Evolutionary conservation across 805 yeast genomes (phyloP).

Genomic region (Teunomyces tritomae): DNA sequence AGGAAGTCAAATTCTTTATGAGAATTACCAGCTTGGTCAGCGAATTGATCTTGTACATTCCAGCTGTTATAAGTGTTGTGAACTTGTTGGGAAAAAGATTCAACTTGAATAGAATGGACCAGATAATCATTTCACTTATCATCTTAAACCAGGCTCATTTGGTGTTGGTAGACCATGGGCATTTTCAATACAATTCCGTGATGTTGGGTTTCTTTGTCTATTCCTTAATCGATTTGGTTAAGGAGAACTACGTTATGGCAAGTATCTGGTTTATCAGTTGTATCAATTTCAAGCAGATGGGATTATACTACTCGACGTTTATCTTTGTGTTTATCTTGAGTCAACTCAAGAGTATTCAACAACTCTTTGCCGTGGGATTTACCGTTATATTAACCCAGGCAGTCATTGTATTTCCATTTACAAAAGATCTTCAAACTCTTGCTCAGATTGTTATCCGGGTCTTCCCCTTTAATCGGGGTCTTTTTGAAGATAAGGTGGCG

Average conservation of each 20-base stretch:
- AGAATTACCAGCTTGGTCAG: conserved; percentile 73
- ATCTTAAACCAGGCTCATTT: conserved; percentile 84
- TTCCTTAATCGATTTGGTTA: conserved; percentile 62
- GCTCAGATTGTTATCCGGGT: conserved; percentile 64
- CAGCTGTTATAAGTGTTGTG: conserved; percentile 72
- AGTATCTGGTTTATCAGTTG: conserved; percentile 76
- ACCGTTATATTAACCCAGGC: conserved; percentile 57
- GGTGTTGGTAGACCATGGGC: conserved; percentile 91
- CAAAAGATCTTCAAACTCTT: conserved; percentile 31
- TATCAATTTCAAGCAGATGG: conserved; percentile 91
- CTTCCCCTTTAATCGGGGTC: conserved; percentile 90
- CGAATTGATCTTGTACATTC: conserved; percentile 72
- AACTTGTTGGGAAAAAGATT: conserved; percentile 64
- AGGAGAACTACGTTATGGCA: conserved; percentile 63
- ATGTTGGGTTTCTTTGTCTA: conserved; percentile 85
- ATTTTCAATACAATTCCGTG: conserved; percentile 91
- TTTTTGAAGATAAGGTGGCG: conserved; percentile 96
- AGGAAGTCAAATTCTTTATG: conserved; percentile 77
- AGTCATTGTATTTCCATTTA: conserved; percentile 54
- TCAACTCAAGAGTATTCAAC: conserved; percentile 38
- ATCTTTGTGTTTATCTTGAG: conserved; percentile 80
- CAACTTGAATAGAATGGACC: conserved; percentile 64
- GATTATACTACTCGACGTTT: conserved; percentile 87
- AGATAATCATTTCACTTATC: conserved; percentile 70
- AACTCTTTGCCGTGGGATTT: conserved; percentile 61